Conservation (phyloP, 2,329 filamentous ascomycete genomes). For the Tolypocladium ophioglossoides region DNA sequence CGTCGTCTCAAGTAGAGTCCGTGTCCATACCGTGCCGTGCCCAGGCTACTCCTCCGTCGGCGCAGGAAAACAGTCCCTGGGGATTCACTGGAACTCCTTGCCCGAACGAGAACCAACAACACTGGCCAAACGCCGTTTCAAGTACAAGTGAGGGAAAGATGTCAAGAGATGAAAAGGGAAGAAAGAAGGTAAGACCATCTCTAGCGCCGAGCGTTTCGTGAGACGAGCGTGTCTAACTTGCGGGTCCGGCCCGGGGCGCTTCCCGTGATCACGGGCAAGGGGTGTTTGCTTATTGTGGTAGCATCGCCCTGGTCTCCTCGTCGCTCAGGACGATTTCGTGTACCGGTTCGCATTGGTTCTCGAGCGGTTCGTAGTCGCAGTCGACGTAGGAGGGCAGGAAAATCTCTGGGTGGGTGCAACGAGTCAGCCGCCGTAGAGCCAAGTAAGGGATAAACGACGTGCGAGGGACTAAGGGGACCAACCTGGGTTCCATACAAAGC, state of each 20-base stretch:
- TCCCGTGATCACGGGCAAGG: conserved; percentile 2
- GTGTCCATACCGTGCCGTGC: not conserved
- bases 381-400: conserved; percentile 72
- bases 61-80: not conserved
- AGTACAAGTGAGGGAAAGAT: conserved; percentile 1
- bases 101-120: not conserved
- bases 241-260: not conserved
- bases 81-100: not conserved
- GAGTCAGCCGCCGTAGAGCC: conserved; percentile 3
- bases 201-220: conserved; percentile 4
- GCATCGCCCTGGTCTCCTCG: conserved; percentile 60
- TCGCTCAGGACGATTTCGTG: conserved; percentile 69
- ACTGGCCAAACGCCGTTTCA: not conserved
- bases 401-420: conserved; percentile 47
- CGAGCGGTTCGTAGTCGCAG: conserved; percentile 63
- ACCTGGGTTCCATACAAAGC: conserved; percentile 77
- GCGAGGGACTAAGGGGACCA: conserved; percentile 14
- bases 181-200: not conserved
- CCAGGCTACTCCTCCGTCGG: not conserved
- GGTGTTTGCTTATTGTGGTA: conserved; percentile 43
- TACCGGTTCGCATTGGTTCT: conserved; percentile 66
- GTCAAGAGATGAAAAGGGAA: not conserved
- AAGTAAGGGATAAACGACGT: not conserved
- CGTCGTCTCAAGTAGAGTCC: not conserved
- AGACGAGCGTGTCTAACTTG: conserved; percentile 3